Evolutionary conservation across 768 basidiomycete genomes (phyloP), one percentile per base, ranked within the genome.

Genomic region (Rhodocollybia butyracea): DNA sequence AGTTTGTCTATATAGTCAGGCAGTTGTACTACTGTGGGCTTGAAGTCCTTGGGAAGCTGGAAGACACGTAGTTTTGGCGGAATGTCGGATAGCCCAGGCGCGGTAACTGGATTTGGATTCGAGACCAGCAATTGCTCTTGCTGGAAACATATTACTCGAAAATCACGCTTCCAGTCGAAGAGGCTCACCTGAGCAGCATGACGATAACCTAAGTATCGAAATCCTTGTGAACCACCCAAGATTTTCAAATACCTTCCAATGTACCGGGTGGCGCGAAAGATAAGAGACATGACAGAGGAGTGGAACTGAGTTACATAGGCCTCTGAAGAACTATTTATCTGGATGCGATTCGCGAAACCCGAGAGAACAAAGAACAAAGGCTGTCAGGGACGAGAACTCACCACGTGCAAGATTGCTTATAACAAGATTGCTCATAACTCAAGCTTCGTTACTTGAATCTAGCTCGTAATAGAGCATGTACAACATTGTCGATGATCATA

Each of bases 1-100:
- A 38, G 63, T 61, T 50, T 59, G 46, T 32, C 65, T 63, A 53
- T 38, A 2, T 50, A 26, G 6, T 50, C 48, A 13, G 21, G 48
- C 15, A n/a, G 34, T 8, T 24, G 36, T 26, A 50, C 31, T 11
- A 50, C 19, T 19, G 19, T 50, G 34, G 32, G 31, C 17, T 26
- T 36, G 48, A 34, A 50, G n/a, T 22, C 31, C 13, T 50, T 21
- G 22, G 48, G 48, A 22, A 50, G 48, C 8, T 38, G 11, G 19
- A 50, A 38, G 5, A 50, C 19, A 24, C 10, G 48, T 5, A 38
- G 11, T 50, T 31, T 27, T 11, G 32, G 7, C 17, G 48, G n/a
- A 7, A 6, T 13, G 2, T n/a, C 15, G 4, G 31, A n/a, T n/a
- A n/a, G n/a, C n/a, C n/a, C 26, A 17, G 15, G n/a, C 5, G 7